A percentile compares a stretch with the other conserved stretches of the same genome.
phyloP scores from a whole-genome alignment of 2,329 filamentous ascomycete species.

The Plenodomus tracheiphilus region DNA sequence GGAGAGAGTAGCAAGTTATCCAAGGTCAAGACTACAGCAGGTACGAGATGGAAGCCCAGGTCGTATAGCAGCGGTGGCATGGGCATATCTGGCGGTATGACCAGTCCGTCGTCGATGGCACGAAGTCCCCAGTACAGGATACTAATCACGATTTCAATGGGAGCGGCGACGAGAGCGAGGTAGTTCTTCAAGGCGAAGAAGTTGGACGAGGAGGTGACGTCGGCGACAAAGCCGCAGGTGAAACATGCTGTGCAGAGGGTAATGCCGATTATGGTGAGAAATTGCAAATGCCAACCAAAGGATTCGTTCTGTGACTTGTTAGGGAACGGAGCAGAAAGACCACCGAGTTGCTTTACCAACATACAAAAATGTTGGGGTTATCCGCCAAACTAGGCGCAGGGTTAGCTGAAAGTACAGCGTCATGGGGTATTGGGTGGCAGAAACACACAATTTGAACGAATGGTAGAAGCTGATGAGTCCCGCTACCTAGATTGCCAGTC shows the following conservation, averaged over 20 bases:
- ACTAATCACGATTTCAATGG: constrained; percentile 71
- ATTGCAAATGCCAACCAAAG: constrained; percentile 72
- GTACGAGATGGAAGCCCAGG: constrained; percentile 53
- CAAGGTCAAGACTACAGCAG: constrained; percentile 64
- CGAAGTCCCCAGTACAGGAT: constrained; percentile 73
- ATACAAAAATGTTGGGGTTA: constrained; percentile 34
- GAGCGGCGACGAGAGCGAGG: constrained; percentile 66
- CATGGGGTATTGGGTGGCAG: neutral
- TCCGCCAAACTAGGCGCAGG: constrained; percentile 27
- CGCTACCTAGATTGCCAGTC: constrained; percentile 23
- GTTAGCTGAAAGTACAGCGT: constrained; percentile 1
- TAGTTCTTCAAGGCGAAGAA: constrained; percentile 70
- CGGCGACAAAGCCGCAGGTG: constrained; percentile 63
- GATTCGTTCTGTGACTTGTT: constrained; percentile 51
- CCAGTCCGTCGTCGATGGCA: constrained; percentile 56
- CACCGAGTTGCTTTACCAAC: neutral
- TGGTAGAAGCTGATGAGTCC: constrained; percentile 52
- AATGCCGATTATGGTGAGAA: constrained; percentile 74
- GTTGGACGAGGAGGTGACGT: constrained; percentile 57
- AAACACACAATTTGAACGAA: constrained; percentile 46
- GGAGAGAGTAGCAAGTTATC: constrained; percentile 72
- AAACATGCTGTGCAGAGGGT: constrained; percentile 65
- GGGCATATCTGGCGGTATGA: constrained; percentile 50
- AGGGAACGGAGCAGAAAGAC: neutral
- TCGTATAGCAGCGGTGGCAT: constrained; percentile 57